phyloP scores from a whole-genome alignment of 371 early-diverging fungal genomes.

The Apophysomyces sp. region DNA sequence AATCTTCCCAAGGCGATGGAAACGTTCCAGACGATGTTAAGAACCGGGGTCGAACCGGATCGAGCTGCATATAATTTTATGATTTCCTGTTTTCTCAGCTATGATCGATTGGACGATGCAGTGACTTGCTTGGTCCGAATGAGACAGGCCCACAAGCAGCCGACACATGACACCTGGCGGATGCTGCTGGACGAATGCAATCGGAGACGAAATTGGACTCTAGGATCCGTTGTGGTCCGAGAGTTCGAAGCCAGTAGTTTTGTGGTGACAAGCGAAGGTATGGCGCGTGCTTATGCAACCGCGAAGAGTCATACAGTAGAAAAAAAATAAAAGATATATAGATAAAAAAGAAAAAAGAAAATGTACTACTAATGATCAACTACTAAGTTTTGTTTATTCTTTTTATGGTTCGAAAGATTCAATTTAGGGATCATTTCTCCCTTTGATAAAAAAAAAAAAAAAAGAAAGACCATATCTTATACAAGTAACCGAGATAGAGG shows the following conservation, averaged over 20 bases:
- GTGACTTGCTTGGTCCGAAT: constrained; percentile 31
- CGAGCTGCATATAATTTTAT: constrained; percentile 47
- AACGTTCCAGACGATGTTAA: constrained; percentile 34
- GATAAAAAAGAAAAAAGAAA: constrained; percentile 6
- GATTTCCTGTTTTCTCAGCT: constrained; percentile 35
- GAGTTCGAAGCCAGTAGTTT: constrained; percentile 37
- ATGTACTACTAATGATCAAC: too few relatives aligned
- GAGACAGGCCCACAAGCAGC: constrained; percentile 17
- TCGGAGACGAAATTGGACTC: constrained; percentile 20
- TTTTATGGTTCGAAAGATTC: too few relatives aligned
- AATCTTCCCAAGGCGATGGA: constrained; percentile 33
- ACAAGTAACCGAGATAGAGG: too few relatives aligned
- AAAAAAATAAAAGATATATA: constrained; percentile 13
- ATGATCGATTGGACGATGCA: constrained; percentile 37
- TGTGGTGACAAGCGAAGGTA: constrained; percentile 24
- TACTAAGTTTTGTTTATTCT: too few relatives aligned
- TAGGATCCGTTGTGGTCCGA: constrained; percentile 21
- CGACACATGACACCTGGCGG: constrained; percentile 42
- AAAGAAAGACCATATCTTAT: too few relatives aligned
- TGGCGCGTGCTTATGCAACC: constrained; percentile 30
- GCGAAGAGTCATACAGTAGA: constrained; percentile 24
- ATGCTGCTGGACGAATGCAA: constrained; percentile 33
- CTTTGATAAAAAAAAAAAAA: not conserved
- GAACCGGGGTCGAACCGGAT: constrained; percentile 31
- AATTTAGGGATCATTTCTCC: too few relatives aligned